A percentile compares a stretch with the other conserved stretches of the same genome.
phyloP scores from a whole-genome alignment of 805 yeast genomes.

The Hanseniaspora thailandica region DNA sequence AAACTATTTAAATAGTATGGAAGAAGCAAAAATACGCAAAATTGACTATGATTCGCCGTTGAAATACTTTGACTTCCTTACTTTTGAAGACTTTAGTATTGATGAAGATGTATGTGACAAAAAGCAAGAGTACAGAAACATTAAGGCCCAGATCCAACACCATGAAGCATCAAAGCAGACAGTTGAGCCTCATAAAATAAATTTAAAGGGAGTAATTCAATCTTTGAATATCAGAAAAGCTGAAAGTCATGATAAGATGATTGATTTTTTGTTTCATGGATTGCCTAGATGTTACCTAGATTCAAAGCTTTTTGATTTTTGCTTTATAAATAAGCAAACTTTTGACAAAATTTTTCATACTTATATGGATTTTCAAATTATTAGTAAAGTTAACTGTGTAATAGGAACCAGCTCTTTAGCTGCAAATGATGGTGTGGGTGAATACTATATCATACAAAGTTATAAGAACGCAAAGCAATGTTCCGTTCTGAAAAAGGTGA shows the following conservation, averaged over 20 bases:
- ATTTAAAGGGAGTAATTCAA: not conserved
- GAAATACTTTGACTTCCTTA: not conserved
- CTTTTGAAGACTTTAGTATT: not conserved
- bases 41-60: constrained; percentile 12
- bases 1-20: not conserved
- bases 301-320: not conserved
- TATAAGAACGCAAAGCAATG: not conserved
- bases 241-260: constrained; percentile 3
- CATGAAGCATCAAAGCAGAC: not conserved
- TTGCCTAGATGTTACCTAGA: constrained; percentile 11
- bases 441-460: constrained; percentile 1
- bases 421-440: not conserved
- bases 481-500: not conserved
- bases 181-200: not conserved
- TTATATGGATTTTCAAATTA: not conserved
- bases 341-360: not conserved
- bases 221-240: not conserved
- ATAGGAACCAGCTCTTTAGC: not conserved
- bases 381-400: not conserved
- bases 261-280: constrained; percentile 3
- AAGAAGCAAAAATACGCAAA: not conserved
- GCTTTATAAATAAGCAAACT: not conserved
- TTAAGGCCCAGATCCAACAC: not conserved
- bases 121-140: not conserved
- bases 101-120: not conserved